Evolutionary conservation across 2,329 filamentous ascomycete species (phyloP).

Genomic region (Pseudocercospora pini-densiflorae): DNA sequence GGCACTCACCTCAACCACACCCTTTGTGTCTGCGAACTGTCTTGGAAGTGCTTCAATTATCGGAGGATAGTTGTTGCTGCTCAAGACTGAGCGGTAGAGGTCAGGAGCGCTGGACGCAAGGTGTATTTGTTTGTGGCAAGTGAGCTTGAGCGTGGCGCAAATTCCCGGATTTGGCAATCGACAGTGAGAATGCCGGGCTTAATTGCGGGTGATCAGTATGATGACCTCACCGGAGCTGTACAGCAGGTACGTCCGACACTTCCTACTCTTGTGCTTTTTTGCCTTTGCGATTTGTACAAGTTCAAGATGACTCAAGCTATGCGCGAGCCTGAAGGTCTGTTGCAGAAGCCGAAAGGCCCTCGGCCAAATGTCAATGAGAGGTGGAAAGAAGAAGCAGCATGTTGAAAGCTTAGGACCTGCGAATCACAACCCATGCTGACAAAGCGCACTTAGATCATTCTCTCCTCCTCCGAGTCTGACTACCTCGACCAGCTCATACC

Average conservation of each 20-base stretch:
- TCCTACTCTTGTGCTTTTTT: not conserved
- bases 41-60: not conserved
- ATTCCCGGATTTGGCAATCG: slow-evolving; percentile 8
- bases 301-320: not conserved
- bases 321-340: not conserved
- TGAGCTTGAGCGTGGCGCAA: slow-evolving; percentile 9
- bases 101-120: not conserved
- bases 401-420: not conserved
- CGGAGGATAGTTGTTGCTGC: not conserved
- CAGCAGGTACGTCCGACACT: slow-evolving; percentile 50
- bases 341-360: slow-evolving; percentile 2
- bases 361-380: not conserved
- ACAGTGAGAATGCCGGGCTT: slow-evolving; percentile 41
- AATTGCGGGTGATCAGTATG: slow-evolving; percentile 46
- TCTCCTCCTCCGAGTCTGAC: slow-evolving; percentile 87
- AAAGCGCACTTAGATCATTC: slow-evolving; percentile 72
- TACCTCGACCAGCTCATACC: slow-evolving; percentile 96
- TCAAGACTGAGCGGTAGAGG: not conserved
- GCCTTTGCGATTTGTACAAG: not conserved
- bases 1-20: not conserved
- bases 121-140: slow-evolving; percentile 4
- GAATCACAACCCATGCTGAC: slow-evolving; percentile 19
- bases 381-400: slow-evolving; percentile 9
- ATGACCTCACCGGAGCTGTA: slow-evolving; percentile 54
- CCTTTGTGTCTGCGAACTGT: not conserved